These are phyloP conservation scores for Sonneratia alba DNA, from an alignment of 345 rosid genomes.

Conservation along the genomic window DNA sequence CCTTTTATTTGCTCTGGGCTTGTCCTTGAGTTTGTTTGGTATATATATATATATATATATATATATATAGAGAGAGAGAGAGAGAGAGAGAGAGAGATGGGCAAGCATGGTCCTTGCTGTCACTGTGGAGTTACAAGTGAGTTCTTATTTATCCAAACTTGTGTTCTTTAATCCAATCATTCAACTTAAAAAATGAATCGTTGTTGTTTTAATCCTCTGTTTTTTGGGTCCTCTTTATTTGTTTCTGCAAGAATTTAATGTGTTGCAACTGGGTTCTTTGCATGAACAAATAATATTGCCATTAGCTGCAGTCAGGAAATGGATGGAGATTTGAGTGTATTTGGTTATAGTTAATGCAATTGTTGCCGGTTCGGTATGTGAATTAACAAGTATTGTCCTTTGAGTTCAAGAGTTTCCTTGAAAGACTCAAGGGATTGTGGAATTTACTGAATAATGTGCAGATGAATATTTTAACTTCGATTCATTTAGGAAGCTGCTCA, in stretches of 20 bases:
- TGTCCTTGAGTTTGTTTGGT: conserved; percentile 11
- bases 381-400: not conserved
- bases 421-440: not conserved
- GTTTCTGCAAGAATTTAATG: not conserved
- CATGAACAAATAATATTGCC: not conserved
- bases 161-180: not conserved
- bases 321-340: not conserved
- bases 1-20: conserved; percentile 9
- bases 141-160: conserved; percentile 54
- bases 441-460: not conserved
- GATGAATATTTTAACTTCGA: not conserved
- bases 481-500: not conserved
- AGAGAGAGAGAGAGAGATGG: conserved; percentile 42
- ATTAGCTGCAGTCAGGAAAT: not conserved
- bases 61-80: not conserved
- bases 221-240: not conserved
- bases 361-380: not conserved
- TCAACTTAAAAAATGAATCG: not conserved
- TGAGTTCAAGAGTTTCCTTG: not conserved
- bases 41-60: too few relatives aligned
- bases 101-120: conserved; percentile 94
- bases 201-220: not conserved
- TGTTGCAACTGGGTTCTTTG: not conserved
- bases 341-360: not conserved
- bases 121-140: conserved; percentile 99